Evolutionary conservation across 2,329 filamentous ascomycete species (phyloP).

Genomic region (Talaromyces amestolkiae): DNA sequence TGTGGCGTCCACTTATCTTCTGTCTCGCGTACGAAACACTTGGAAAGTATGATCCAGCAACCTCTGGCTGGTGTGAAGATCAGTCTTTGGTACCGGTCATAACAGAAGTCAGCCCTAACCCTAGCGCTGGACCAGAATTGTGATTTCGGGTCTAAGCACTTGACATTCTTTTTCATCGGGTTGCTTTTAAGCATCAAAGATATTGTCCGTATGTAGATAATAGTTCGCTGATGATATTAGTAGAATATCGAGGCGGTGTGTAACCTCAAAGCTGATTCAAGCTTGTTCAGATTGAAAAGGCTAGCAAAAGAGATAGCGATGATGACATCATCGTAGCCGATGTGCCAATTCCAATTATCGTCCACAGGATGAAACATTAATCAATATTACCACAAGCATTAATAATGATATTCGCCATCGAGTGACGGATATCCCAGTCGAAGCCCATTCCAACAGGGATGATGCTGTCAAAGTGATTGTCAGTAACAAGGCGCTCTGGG

Average conservation of each 20-base stretch:
- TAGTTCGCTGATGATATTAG: neutral
- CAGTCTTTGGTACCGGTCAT: neutral
- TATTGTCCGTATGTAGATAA: neutral
- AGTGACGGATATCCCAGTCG: neutral
- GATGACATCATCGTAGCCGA: neutral
- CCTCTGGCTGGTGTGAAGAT: neutral
- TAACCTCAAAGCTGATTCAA: neutral
- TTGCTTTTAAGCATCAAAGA: neutral
- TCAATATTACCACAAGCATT: neutral
- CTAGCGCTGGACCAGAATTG: neutral
- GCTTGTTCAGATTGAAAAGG: neutral
- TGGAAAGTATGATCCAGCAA: slow-evolving; percentile 2
- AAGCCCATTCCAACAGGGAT: neutral
- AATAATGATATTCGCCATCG: neutral
- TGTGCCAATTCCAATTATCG: neutral
- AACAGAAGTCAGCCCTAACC: neutral
- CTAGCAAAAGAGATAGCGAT: neutral
- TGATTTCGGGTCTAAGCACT: neutral
- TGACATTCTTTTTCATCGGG: neutral
- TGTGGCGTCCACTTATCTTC: neutral
- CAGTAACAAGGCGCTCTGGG: neutral
- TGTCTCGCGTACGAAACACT: neutral
- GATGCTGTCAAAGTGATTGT: neutral
- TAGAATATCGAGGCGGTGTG: neutral
- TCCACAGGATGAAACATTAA: neutral